A percentile compares a stretch with the other conserved stretches of the same genome.
phyloP scores from a whole-genome alignment of 2,329 filamentous ascomycete species.

The Xylariaceae sp. region DNA sequence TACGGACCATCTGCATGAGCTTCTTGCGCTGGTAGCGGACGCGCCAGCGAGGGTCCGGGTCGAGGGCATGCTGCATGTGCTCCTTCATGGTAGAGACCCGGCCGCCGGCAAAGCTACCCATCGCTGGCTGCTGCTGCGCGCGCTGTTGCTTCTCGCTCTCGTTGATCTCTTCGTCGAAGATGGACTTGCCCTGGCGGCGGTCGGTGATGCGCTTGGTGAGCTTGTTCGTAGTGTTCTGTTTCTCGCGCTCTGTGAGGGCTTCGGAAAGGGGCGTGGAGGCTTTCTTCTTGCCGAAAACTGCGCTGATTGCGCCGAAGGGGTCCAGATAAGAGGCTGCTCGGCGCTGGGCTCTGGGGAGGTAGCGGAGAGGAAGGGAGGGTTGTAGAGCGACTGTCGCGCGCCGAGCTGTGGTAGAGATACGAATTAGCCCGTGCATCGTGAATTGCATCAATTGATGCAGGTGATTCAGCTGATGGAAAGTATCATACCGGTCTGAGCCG shows the following conservation, averaged over 20 bases:
- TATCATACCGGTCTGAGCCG: constrained; percentile 57
- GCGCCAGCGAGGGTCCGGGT: constrained; percentile 72
- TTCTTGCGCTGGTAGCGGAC: constrained; percentile 79
- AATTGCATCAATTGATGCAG: background rate
- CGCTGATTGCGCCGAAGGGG: constrained; percentile 17
- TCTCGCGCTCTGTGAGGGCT: constrained; percentile 11
- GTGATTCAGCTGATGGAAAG: background rate
- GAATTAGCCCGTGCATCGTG: constrained; percentile 4
- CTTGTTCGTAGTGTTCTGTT: constrained; percentile 34
- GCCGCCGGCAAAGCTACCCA: constrained; percentile 25
- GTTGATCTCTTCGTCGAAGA: constrained; percentile 61
- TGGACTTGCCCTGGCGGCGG: constrained; percentile 51
- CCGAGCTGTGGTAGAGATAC: constrained; percentile 14
- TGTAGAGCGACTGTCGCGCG: constrained; percentile 15
- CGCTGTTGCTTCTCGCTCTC: constrained; percentile 17
- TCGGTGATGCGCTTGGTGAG: constrained; percentile 42
- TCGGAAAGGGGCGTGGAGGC: constrained; percentile 3
- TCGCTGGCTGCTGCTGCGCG: constrained; percentile 2
- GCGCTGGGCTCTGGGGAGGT: constrained; percentile 33
- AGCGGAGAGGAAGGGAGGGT: constrained; percentile 24
- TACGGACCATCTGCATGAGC: constrained; percentile 71
- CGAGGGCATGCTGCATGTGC: constrained; percentile 61
- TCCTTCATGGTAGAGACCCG: constrained; percentile 40
- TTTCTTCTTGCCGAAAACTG: constrained; percentile 1
- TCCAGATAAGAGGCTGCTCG: constrained; percentile 42